phyloP scores from a whole-genome alignment of 2,329 filamentous ascomycete genomes.

The Trichophyton schoenleinii region DNA sequence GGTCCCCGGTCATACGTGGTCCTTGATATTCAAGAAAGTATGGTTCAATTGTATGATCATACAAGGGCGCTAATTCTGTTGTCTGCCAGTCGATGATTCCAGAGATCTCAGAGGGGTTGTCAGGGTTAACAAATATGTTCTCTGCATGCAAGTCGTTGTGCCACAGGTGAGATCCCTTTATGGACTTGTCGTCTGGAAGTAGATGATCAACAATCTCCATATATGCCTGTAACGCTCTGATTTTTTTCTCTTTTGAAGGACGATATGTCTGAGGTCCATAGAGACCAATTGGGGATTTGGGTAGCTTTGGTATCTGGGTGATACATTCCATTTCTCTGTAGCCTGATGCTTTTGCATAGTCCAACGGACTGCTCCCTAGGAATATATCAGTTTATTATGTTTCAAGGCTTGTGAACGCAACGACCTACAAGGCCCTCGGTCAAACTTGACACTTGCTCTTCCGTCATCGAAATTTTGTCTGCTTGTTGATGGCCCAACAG shows the following conservation, averaged over 20 bases:
- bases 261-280: conserved; percentile 21
- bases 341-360: conserved; percentile 23
- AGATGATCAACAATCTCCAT: conserved; percentile 23
- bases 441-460: conserved; percentile 13
- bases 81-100: conserved; percentile 21
- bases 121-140: conserved; percentile 29
- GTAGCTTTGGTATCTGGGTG: conserved; percentile 12
- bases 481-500: conserved; percentile 16
- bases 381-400: not conserved
- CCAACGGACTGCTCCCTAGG: conserved; percentile 23
- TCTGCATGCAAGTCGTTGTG: conserved; percentile 29
- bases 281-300: conserved; percentile 17
- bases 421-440: conserved; percentile 17
- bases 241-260: conserved; percentile 20
- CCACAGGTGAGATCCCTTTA: conserved; percentile 25
- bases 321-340: conserved; percentile 26
- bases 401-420: conserved; percentile 12
- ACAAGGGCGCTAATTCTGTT: conserved; percentile 19
- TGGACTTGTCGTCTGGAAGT: conserved; percentile 17
- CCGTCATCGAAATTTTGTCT: conserved; percentile 17
- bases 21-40: conserved; percentile 20
- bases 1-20: conserved; percentile 6
- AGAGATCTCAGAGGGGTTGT: conserved; percentile 11
- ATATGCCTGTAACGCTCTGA: conserved; percentile 23
- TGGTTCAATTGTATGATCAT: conserved; percentile 20